phyloP scores from a whole-genome alignment of 2,329 filamentous ascomycete species.

The Calonectria hongkongensis region DNA sequence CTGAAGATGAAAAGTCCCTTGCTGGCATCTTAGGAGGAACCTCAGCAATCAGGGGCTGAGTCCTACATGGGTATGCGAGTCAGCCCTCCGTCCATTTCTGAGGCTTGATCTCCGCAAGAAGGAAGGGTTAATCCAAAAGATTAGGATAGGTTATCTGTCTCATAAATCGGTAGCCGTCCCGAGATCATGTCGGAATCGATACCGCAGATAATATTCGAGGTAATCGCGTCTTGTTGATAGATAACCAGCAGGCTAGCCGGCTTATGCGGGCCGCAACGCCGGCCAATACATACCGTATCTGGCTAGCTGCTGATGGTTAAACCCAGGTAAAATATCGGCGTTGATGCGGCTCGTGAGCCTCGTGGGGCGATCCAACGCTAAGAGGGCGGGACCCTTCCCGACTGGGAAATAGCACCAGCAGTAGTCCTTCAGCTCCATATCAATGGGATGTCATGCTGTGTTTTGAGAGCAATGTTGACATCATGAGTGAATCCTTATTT shows the following conservation, averaged over 20 bases:
- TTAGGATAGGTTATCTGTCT: neutral
- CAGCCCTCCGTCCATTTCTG: neutral
- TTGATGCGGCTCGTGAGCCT: neutral
- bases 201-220: slow-evolving; percentile 4
- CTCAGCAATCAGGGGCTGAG: too few relatives aligned
- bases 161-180: neutral
- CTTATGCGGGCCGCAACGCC: slow-evolving; percentile 1
- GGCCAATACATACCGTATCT: neutral
- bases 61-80: neutral
- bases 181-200: neutral
- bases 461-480: too few relatives aligned
- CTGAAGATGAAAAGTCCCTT: too few relatives aligned
- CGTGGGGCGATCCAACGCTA: neutral
- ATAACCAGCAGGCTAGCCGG: too few relatives aligned
- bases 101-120: neutral
- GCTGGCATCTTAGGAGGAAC: too few relatives aligned
- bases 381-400: neutral
- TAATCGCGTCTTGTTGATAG: neutral
- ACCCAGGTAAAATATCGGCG: neutral
- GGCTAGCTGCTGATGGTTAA: neutral
- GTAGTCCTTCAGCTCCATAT: neutral
- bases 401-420: neutral
- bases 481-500: neutral
- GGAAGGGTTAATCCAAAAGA: neutral
- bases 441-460: neutral